Base-by-base conservation (phyloP, 371 early-diverging fungal species). In the Massospora cicadina region DNA sequence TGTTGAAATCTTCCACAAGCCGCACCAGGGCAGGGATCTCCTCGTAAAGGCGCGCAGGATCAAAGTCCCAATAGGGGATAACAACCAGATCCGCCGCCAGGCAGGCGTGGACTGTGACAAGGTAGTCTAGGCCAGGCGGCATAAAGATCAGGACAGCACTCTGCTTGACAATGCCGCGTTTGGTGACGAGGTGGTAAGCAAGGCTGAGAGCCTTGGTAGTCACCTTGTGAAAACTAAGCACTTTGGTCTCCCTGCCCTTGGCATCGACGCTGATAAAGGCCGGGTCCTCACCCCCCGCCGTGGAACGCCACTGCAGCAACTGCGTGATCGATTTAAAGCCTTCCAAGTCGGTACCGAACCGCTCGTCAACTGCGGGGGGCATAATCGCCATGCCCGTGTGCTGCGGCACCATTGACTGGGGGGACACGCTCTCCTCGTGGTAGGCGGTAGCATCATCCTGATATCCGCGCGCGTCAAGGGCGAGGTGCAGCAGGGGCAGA, bases 51-150 rank as follows among this genome's bases (percentile, higher is more conserved):
- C 87, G 79, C 23, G 72, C 69, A 0, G 73, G 71, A 60, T 90
- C 90, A 3, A 82, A 79, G 43, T 81, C 79, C 32, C 82, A 75
- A 12, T 90, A 68, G 0, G 90, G 86, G 23, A 92, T 82, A 13
- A 86, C 81, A 0, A 86, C 72, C 0, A 87, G 76, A 17, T 92
- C 91, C 3, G 86, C 72, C 1, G 83, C 81, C 70, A 91, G 71
- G 69, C 89, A 89, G 3, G 89, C 90, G 71, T 88, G 86, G 17
- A 92, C 71, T 0, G 85, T 79, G n/a, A 77, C 73, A 1, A 87
- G 75, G 70, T 82, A 85, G 60, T 90, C 91, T 28, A 87, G 64
- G 7, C 88, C 81, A 67, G 80, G 86, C 1, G 87, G 77, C 56
- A 84, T 78, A n/a, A 85, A 68, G 21, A 89, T 70, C 24, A 91